Conservation (phyloP, 306 rosid genomes). For the Acacia confusa region DNA sequence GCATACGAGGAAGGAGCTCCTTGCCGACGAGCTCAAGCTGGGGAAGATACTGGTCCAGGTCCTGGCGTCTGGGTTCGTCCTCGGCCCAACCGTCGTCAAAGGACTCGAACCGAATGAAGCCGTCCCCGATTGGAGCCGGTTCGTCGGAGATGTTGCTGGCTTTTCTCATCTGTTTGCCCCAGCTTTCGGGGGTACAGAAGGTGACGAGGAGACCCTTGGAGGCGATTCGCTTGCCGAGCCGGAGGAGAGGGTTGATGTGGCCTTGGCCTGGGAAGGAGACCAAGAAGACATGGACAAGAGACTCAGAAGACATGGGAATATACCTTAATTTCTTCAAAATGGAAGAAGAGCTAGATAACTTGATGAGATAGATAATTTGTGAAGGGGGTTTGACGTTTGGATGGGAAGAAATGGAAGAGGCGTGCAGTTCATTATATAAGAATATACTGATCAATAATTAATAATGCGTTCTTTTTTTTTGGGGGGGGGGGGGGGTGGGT, state of each 20-base stretch:
- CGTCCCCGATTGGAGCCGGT: background rate
- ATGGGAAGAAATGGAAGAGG: background rate
- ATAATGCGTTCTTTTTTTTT: background rate
- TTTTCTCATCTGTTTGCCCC: conserved; percentile 35
- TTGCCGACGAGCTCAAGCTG: background rate
- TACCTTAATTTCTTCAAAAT: background rate
- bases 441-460: background rate
- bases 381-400: background rate
- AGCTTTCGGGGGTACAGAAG: conserved; percentile 36
- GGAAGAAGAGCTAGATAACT: background rate
- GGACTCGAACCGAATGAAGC: background rate
- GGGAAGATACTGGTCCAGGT: background rate
- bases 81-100: background rate
- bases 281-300: conserved; percentile 43
- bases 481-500: too few species aligned
- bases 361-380: background rate
- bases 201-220: conserved; percentile 54
- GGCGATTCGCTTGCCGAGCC: conserved; percentile 51
- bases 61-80: conserved; percentile 13
- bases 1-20: background rate
- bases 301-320: background rate
- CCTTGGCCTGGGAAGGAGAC: conserved; percentile 66
- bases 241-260: conserved; percentile 62
- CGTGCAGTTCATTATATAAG: background rate
- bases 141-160: conserved; percentile 24